Conservation (phyloP, 805 yeast species). For the Candida nanaspora region DNA sequence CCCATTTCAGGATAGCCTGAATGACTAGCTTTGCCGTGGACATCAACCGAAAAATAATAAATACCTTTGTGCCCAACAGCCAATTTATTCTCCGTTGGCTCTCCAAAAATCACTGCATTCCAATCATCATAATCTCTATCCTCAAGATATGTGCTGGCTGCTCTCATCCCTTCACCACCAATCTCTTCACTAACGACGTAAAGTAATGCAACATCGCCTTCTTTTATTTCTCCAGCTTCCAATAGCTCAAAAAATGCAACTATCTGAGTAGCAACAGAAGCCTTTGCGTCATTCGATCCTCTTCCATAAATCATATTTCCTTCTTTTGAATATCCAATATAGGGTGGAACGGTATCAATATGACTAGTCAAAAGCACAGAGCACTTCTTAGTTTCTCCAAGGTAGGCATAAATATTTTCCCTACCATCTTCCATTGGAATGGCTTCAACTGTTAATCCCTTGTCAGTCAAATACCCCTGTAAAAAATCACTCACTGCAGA, state of each 20-base stretch:
- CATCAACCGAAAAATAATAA: slow-evolving; percentile 32
- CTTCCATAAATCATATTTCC: slow-evolving; percentile 54
- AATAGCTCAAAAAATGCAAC: slow-evolving; percentile 44
- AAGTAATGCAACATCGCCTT: slow-evolving; percentile 52
- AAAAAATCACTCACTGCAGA: slow-evolving; percentile 32
- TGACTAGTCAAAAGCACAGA: slow-evolving; percentile 53
- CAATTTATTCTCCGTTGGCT: slow-evolving; percentile 63
- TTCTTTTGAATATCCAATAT: slow-evolving; percentile 38
- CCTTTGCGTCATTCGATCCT: slow-evolving; percentile 69
- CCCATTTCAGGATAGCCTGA: slow-evolving; percentile 70
- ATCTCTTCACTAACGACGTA: slow-evolving; percentile 69
- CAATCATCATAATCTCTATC: slow-evolving; percentile 35
- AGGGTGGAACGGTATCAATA: slow-evolving; percentile 71
- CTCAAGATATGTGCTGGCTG: slow-evolving; percentile 25
- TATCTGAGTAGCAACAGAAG: slow-evolving; percentile 57
- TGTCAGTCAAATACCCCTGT: slow-evolving; percentile 27
- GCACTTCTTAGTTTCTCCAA: slow-evolving; percentile 37
- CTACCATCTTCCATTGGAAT: slow-evolving; percentile 28
- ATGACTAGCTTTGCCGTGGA: slow-evolving; percentile 55
- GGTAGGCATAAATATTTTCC: slow-evolving; percentile 51
- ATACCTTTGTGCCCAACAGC: slow-evolving; percentile 69
- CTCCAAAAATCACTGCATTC: slow-evolving; percentile 64
- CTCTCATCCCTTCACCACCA: slow-evolving; percentile 57
- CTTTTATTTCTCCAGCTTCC: slow-evolving; percentile 27
- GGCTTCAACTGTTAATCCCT: slow-evolving; percentile 50